Conservation (phyloP, 2,329 filamentous ascomycete genomes). For the Aspergillus novoparasiticus region DNA sequence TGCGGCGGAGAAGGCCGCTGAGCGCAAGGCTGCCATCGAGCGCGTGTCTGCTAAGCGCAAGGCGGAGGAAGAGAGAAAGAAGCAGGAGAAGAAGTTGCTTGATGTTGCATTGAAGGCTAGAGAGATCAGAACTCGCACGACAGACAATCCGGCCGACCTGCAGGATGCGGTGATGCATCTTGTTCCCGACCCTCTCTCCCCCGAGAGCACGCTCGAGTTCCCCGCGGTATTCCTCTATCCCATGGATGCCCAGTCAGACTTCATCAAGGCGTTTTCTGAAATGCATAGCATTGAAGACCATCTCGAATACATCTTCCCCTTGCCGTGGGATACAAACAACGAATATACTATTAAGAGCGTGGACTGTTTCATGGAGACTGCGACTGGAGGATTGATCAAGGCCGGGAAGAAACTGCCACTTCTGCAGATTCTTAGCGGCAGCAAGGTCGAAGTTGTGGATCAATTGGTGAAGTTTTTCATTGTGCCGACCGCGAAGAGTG, state of each 20-base stretch:
- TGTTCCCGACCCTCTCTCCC: constrained; percentile 71
- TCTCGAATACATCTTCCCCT: constrained; percentile 79
- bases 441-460: constrained; percentile 85
- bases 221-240: constrained; percentile 87
- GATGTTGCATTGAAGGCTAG: constrained; percentile 67
- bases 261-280: constrained; percentile 86
- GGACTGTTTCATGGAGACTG: constrained; percentile 89
- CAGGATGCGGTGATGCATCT: constrained; percentile 78
- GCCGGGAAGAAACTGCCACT: constrained; percentile 82
- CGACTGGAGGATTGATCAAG: constrained; percentile 78
- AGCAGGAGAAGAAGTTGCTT: constrained; percentile 63
- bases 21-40: constrained; percentile 59
- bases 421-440: constrained; percentile 71
- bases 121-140: constrained; percentile 68
- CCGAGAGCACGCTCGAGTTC: constrained; percentile 71
- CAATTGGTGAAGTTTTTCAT: constrained; percentile 81
- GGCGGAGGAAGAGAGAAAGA: constrained; percentile 47
- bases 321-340: constrained; percentile 76
- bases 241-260: constrained; percentile 77
- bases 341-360: constrained; percentile 69
- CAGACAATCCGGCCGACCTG: constrained; percentile 76
- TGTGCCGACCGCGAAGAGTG: constrained; percentile 70
- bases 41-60: constrained; percentile 59
- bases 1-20: constrained; percentile 65
- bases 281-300: constrained; percentile 74